Evolutionary conservation across 1,139 yeast genomes (phyloP).

Genomic region (Hyphopichia pseudoburtonii): DNA sequence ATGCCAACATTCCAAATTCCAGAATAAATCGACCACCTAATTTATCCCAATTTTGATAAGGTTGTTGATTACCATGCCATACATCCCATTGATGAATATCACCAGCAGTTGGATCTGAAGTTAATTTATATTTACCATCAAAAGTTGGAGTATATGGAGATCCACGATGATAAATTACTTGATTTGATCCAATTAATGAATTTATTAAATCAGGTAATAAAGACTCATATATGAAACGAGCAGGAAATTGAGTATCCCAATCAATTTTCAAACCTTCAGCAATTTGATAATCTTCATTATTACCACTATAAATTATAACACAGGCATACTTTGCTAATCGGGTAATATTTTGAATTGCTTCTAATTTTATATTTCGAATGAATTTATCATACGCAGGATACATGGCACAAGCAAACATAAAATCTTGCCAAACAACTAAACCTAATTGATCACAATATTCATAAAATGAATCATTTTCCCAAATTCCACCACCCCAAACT

Average conservation of each 20-base stretch:
- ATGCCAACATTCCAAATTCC: slow-evolving; percentile 49
- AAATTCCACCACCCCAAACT: slow-evolving; percentile 53
- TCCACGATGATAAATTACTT: slow-evolving; percentile 39
- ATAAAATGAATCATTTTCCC: slow-evolving; percentile 42
- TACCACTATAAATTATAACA: slow-evolving; percentile 38
- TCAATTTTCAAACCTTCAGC: slow-evolving; percentile 34
- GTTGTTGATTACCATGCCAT: slow-evolving; percentile 47
- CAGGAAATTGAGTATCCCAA: slow-evolving; percentile 40
- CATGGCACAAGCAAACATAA: slow-evolving; percentile 54
- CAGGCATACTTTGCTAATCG: slow-evolving; percentile 38
- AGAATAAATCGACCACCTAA: slow-evolving; percentile 44
- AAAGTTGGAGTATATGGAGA: slow-evolving; percentile 37
- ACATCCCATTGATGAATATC: slow-evolving; percentile 53
- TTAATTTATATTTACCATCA: not conserved
- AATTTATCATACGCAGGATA: slow-evolving; percentile 39
- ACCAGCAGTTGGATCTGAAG: slow-evolving; percentile 34
- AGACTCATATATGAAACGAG: slow-evolving; percentile 37
- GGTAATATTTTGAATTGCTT: slow-evolving; percentile 32
- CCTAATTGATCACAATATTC: slow-evolving; percentile 44
- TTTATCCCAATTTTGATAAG: slow-evolving; percentile 42
- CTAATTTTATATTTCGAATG: slow-evolving; percentile 28
- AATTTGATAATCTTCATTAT: slow-evolving; percentile 48
- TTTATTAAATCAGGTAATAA: slow-evolving; percentile 30
- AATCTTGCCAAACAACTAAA: slow-evolving; percentile 50
- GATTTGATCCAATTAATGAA: slow-evolving; percentile 11